phyloP scores from a whole-genome alignment of 306 rosid species.

The Castanea mollissima region DNA sequence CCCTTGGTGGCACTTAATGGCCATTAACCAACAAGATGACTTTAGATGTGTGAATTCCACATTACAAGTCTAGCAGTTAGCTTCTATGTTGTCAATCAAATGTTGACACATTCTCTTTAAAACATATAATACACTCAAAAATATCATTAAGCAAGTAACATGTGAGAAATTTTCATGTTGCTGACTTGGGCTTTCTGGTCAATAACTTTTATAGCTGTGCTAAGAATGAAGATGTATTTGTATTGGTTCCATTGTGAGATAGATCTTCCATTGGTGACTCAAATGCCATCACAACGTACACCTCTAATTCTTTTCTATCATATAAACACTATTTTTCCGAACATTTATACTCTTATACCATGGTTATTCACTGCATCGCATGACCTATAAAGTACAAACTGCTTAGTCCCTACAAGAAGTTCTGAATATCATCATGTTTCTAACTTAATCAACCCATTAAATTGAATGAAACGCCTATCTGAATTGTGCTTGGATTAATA shows the following conservation, averaged over 20 bases:
- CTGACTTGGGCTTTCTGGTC: background rate
- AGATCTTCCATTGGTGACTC: background rate
- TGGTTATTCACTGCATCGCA: too few species aligned
- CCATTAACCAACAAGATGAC: background rate
- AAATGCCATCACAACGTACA: background rate
- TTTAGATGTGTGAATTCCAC: background rate
- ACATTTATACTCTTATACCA: too few species aligned
- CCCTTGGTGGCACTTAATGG: background rate
- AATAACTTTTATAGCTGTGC: background rate
- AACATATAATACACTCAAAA: background rate
- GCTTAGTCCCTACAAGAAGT: too few species aligned
- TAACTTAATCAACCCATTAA: too few species aligned
- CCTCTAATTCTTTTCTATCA: background rate
- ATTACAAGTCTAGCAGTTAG: background rate
- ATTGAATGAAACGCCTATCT: too few species aligned
- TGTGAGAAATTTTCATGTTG: background rate
- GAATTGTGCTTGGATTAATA: too few species aligned
- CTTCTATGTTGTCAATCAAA: background rate
- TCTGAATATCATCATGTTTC: too few species aligned
- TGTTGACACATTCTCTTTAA: background rate
- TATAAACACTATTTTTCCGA: background rate
- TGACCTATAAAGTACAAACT: too few species aligned
- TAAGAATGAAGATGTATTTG: background rate
- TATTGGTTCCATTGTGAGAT: background rate
- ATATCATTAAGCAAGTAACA: background rate